phyloP scores from a whole-genome alignment of 768 basidiomycete genomes.

The Pholiota molesta region DNA sequence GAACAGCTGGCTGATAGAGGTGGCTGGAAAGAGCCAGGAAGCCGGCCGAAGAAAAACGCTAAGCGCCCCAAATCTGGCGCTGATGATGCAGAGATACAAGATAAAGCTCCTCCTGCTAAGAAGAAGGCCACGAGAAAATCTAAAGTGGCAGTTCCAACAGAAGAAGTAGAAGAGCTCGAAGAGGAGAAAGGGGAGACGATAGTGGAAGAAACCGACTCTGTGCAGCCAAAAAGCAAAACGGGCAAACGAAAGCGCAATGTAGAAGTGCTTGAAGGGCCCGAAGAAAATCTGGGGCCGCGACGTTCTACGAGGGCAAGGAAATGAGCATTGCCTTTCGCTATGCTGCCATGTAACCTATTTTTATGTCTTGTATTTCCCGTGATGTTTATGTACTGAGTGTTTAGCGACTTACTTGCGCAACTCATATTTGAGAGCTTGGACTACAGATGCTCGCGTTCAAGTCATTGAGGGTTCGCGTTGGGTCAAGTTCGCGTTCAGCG shows the following conservation, averaged over 20 bases:
- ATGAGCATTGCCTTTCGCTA: background rate
- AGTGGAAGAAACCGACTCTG: background rate
- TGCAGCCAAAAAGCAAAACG: background rate
- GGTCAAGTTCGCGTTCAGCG: too few relatives aligned
- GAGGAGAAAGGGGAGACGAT: slow-evolving; percentile 13
- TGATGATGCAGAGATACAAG: background rate
- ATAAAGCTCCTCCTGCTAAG: background rate
- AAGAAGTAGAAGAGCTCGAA: slow-evolving; percentile 13
- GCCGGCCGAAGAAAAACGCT: slow-evolving; percentile 36
- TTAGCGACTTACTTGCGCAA: too few relatives aligned
- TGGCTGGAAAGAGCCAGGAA: slow-evolving; percentile 69
- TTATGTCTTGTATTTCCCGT: too few relatives aligned
- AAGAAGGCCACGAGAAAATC: slow-evolving; percentile 18
- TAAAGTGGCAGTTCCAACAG: slow-evolving; percentile 5
- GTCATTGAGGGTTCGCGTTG: too few relatives aligned
- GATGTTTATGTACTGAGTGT: too few relatives aligned
- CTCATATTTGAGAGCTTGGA: too few relatives aligned
- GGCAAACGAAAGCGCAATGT: slow-evolving; percentile 16
- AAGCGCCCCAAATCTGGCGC: background rate
- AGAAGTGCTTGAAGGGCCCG: slow-evolving; percentile 3
- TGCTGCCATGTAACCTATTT: too few relatives aligned
- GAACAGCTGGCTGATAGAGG: slow-evolving; percentile 65
- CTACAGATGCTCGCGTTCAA: too few relatives aligned
- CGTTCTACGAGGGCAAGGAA: slow-evolving; percentile 20
- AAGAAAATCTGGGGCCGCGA: slow-evolving; percentile 9